Evolutionary conservation across 169 alveolate species (phyloP).

Genomic region (Miamiensis avidus): DNA sequence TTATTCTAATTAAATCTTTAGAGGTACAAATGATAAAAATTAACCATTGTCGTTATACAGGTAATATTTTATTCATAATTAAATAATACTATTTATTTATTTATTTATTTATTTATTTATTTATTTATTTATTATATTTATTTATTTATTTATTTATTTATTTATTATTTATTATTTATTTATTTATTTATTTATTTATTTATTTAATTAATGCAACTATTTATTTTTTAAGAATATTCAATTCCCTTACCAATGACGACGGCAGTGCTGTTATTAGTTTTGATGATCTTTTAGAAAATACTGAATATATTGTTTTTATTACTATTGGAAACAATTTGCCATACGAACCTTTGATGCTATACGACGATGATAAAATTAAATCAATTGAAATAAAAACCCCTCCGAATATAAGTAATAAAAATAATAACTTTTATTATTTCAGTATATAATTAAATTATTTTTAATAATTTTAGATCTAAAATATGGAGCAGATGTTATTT

Average conservation of each 20-base stretch:
- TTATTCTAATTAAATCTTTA: constrained; percentile 5
- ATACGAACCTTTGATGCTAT: constrained; percentile 2
- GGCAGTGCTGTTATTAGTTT: not conserved
- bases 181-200: too few species aligned
- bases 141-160: too few species aligned
- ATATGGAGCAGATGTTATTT: not conserved
- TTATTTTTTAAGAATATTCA: too few species aligned
- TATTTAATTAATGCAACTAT: too few species aligned
- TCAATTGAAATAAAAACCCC: constrained; percentile 5
- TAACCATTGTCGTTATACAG: not conserved
- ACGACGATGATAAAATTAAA: constrained; percentile 21
- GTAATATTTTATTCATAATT: not conserved
- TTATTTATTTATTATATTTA: too few species aligned
- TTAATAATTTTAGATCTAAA: not conserved
- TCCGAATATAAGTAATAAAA: not conserved
- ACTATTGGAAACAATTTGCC: constrained; percentile 23
- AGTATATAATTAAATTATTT: not conserved
- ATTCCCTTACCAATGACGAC: not conserved
- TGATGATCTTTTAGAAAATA: constrained; percentile 3
- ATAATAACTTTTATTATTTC: not conserved
- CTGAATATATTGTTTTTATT: not conserved
- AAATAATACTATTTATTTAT: too few species aligned
- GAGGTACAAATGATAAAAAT: constrained; percentile 1
- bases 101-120: too few species aligned
- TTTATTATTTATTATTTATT: too few species aligned